These are phyloP conservation scores for Osmozyma mogii DNA, from an alignment of 805 yeast genomes.

Conservation along the genomic window DNA sequence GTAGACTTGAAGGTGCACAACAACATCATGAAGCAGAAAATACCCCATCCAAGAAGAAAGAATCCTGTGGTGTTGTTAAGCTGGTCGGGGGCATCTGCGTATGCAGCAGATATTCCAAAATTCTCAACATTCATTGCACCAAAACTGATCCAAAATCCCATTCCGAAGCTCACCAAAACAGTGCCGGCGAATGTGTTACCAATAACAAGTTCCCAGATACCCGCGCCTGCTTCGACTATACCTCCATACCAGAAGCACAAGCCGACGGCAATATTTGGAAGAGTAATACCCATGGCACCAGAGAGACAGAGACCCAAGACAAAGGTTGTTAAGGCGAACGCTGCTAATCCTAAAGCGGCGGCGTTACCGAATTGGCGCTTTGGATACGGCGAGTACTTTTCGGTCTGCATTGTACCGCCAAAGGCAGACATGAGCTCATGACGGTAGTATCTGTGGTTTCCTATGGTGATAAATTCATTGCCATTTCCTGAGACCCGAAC, in stretches of 20 bases:
- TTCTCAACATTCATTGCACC: conserved; percentile 44
- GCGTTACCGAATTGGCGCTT: conserved; percentile 43
- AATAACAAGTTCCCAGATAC: conserved; percentile 41
- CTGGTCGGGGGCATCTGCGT: conserved; percentile 34
- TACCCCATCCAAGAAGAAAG: conserved; percentile 54
- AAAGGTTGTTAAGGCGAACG: conserved; percentile 40
- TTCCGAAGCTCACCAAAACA: conserved; percentile 44
- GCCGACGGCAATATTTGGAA: conserved; percentile 37
- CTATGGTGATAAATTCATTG: conserved; percentile 34
- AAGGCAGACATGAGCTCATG: conserved; percentile 56
- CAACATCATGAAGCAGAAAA: conserved; percentile 53
- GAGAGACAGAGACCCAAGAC: conserved; percentile 39
- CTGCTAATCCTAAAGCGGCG: conserved; percentile 46
- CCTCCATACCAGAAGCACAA: conserved; percentile 45
- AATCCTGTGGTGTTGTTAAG: conserved; percentile 47
- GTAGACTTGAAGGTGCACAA: conserved; percentile 49
- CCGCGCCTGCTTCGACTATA: conserved; percentile 40
- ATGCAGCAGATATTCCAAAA: conserved; percentile 46
- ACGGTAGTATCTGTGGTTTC: conserved; percentile 36
- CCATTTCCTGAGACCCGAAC: conserved; percentile 24
- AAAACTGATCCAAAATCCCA: conserved; percentile 45
- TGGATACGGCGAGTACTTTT: conserved; percentile 38
- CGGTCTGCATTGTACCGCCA: conserved; percentile 47
- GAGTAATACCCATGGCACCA: conserved; percentile 39
- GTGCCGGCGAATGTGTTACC: conserved; percentile 53